Base-by-base conservation (phyloP, 257 asterid genomes). In the Ballota nigra region DNA sequence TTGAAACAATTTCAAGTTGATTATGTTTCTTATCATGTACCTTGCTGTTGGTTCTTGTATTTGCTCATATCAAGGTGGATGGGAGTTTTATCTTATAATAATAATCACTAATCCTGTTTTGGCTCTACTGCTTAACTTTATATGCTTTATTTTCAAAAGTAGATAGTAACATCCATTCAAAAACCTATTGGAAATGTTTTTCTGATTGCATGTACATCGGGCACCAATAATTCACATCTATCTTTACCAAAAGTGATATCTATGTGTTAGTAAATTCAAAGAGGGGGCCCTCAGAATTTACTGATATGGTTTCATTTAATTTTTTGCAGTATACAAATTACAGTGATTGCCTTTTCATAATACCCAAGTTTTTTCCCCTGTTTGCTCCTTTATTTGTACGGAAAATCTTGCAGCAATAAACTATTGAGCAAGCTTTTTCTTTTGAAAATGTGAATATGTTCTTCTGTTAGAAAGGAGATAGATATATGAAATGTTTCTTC, bases 171-270 rank as follows among this genome's bases (percentile, higher is more conserved):
- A 59, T 72, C 68, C 78, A 66, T 77, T 59, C 43, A 47, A 7
- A 77, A 58, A 77, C 29, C 45, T 51, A 66, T 77, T 58, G 49
- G 56, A 28, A 34, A 69, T 47, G 55, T 63, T 69, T 36, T 28
- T 69, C 70, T 62, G 74, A 49, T 77, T 66, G 56, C 52, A 69
- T 34, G 66, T 51, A 63, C 77, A 78, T 15, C 64, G 53, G 69
- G 71, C 75, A 61, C 79, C 79, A 78, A 70, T 74, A 74, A 79
- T 74, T 66, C 74, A 62, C 66, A 55, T 66, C 77, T 53, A 69
- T 69, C 74, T 74, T 66, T 79, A 57, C 53, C 52, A 62, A 63
- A 36, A 59, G 63, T 74, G 64, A 52, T 29, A 74, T 65, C 38
- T 20, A 12, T 53, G 47, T 61, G 41, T 58, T 69, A 61, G 22